phyloP scores from a whole-genome alignment of 805 yeast species.

The Metschnikowia dekortorum region DNA sequence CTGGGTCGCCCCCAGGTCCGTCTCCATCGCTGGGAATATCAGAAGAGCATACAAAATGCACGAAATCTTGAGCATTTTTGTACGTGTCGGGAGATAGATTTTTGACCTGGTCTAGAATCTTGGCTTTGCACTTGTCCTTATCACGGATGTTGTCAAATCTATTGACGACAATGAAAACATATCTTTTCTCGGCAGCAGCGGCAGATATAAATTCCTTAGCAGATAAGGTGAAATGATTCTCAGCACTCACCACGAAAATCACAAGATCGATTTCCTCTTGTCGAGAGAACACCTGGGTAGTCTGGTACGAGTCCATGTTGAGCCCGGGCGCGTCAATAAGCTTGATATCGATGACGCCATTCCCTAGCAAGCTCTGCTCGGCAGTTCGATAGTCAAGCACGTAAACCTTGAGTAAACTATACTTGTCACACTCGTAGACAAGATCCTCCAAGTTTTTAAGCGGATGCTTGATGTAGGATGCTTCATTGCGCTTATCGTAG shows the following conservation, averaged over 20 bases:
- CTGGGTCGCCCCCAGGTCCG: constrained; percentile 26
- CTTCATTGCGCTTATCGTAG: constrained; percentile 54
- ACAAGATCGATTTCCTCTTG: constrained; percentile 97
- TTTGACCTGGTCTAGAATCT: constrained; percentile 81
- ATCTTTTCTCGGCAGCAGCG: constrained; percentile 86
- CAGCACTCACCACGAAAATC: constrained; percentile 93
- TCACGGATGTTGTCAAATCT: constrained; percentile 83
- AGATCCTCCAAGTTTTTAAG: constrained; percentile 59
- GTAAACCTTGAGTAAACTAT: constrained; percentile 71
- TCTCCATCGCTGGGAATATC: constrained; percentile 39
- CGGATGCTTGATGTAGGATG: constrained; percentile 56
- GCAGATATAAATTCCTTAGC: constrained; percentile 90
- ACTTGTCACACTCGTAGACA: constrained; percentile 70
- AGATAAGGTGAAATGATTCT: constrained; percentile 89
- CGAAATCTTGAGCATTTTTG: constrained; percentile 84
- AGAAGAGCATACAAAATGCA: constrained; percentile 81
- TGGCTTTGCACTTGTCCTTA: constrained; percentile 69
- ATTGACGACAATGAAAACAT: constrained; percentile 91
- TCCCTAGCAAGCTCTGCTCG: constrained; percentile 67
- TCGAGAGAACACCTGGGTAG: constrained; percentile 90
- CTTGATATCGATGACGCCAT: constrained; percentile 89
- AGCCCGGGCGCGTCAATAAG: constrained; percentile 97
- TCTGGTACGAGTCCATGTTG: constrained; percentile 87
- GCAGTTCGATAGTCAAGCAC: constrained; percentile 69
- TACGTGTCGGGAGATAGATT: constrained; percentile 85